A percentile compares a stretch with the other conserved stretches of the same genome.
Evolutionary conservation across 768 basidiomycete species (phyloP).

Genomic region (Kwoniella heveanensis): DNA sequence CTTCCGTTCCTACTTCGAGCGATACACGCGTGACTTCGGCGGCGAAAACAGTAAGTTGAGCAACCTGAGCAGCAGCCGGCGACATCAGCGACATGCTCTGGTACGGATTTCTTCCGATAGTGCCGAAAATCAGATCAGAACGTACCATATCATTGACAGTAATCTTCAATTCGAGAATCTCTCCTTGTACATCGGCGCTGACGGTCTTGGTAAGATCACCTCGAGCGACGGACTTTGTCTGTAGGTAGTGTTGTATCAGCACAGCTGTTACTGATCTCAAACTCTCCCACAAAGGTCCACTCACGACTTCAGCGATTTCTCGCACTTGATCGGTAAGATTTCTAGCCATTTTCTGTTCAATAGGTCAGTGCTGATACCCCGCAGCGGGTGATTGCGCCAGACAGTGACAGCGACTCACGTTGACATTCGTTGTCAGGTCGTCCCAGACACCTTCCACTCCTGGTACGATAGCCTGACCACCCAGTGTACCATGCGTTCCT

Average conservation of each 20-base stretch:
- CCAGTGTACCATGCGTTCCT: conserved; percentile 55
- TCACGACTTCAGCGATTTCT: conserved; percentile 57
- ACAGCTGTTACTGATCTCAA: background rate
- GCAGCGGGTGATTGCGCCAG: too few species aligned
- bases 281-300: background rate
- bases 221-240: conserved; percentile 57
- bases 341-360: conserved; percentile 54
- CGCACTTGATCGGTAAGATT: conserved; percentile 57
- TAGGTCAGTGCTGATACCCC: conserved; percentile 3
- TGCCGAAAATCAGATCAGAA: background rate
- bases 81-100: background rate
- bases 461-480: conserved; percentile 56
- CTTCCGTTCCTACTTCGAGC: conserved; percentile 85
- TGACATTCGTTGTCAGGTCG: conserved; percentile 55
- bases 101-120: background rate
- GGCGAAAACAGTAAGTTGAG: conserved; percentile 58
- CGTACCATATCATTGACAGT: conserved; percentile 57
- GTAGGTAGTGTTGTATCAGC: conserved; percentile 2
- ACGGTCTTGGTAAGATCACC: conserved; percentile 56
- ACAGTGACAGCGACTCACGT: conserved; percentile 38
- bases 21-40: conserved; percentile 66
- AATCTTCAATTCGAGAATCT: conserved; percentile 56
- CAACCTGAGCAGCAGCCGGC: conserved; percentile 25
- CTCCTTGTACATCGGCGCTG: conserved; percentile 56
- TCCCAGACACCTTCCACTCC: conserved; percentile 57